Evolutionary conservation across 2,329 filamentous ascomycete genomes (phyloP).

Genomic region (Aspergillus brunneoviolaceus): DNA sequence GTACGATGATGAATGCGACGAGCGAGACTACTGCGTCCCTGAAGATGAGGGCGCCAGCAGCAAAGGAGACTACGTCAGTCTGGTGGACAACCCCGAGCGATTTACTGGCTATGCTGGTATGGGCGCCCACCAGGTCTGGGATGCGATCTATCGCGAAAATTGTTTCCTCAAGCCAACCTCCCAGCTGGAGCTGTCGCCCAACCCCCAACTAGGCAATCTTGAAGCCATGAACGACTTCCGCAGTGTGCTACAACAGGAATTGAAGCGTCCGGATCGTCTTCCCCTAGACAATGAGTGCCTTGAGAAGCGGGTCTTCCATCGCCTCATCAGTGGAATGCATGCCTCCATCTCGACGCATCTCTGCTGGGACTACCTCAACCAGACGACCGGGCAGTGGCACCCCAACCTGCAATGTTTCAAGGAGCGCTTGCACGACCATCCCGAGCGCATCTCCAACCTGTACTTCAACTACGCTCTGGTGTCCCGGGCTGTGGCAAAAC

Average conservation of each 20-base stretch:
- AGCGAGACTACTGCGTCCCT: constrained; percentile 92
- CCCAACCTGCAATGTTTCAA: constrained; percentile 90
- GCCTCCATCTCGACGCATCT: constrained; percentile 95
- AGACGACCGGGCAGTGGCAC: constrained; percentile 88
- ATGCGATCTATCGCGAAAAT: constrained; percentile 95
- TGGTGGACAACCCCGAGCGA: constrained; percentile 88
- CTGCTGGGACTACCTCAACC: constrained; percentile 94
- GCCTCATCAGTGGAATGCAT: constrained; percentile 95
- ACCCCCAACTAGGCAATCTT: constrained; percentile 44
- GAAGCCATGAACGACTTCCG: constrained; percentile 62
- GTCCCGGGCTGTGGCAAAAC: constrained; percentile 84
- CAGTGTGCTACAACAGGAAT: constrained; percentile 55
- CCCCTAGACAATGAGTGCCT: constrained; percentile 89
- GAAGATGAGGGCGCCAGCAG: constrained; percentile 84
- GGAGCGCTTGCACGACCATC: constrained; percentile 75
- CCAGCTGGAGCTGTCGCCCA: constrained; percentile 28
- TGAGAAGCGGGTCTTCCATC: constrained; percentile 98
- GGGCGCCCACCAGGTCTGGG: constrained; percentile 87
- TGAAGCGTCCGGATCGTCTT: constrained; percentile 54
- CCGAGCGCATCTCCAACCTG: constrained; percentile 91
- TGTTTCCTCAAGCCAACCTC: constrained; percentile 67
- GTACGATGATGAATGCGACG: constrained; percentile 95
- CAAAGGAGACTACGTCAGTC: constrained; percentile 94
- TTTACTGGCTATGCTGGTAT: constrained; percentile 92
- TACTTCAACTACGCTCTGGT: constrained; percentile 99